Evolutionary conservation across 78 protist species (phyloP).

Genomic region (Bigelowiella natans): DNA sequence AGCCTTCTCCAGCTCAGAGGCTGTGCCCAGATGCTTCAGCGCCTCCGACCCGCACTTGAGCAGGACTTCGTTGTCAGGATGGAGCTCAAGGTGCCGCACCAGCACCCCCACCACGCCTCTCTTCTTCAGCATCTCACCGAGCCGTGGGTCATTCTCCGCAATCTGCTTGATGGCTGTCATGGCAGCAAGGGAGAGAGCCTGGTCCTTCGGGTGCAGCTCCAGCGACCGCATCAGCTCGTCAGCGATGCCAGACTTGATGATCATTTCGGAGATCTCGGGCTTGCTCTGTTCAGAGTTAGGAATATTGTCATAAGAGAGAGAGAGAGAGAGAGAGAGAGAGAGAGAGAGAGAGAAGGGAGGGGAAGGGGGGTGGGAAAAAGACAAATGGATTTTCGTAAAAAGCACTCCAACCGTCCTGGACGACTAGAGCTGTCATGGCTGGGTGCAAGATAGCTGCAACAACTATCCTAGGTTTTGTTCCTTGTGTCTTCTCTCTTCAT

Average conservation of each 20-base stretch:
- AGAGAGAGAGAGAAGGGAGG: too few relatives aligned
- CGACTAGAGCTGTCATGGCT: too few relatives aligned
- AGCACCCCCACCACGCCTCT: background rate
- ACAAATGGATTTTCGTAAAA: too few relatives aligned
- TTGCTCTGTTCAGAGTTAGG: too few relatives aligned
- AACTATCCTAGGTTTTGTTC: too few relatives aligned
- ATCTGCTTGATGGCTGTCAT: background rate
- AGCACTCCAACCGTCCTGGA: too few relatives aligned
- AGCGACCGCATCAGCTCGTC: background rate
- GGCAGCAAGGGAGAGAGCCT: background rate
- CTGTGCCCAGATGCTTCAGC: background rate
- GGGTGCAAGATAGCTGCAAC: too few relatives aligned
- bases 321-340: too few relatives aligned
- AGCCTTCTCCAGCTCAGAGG: background rate
- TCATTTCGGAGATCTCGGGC: background rate
- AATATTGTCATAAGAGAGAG: too few relatives aligned
- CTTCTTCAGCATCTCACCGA: background rate
- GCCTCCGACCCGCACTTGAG: background rate
- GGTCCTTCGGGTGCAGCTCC: background rate
- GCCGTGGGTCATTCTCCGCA: background rate
- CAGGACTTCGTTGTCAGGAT: background rate
- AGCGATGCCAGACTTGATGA: background rate
- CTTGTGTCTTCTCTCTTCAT: too few relatives aligned
- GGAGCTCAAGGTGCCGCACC: background rate
- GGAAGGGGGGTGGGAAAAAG: too few relatives aligned